phyloP scores from a whole-genome alignment of 2,329 filamentous ascomycete genomes.

The Calonectria montana region DNA sequence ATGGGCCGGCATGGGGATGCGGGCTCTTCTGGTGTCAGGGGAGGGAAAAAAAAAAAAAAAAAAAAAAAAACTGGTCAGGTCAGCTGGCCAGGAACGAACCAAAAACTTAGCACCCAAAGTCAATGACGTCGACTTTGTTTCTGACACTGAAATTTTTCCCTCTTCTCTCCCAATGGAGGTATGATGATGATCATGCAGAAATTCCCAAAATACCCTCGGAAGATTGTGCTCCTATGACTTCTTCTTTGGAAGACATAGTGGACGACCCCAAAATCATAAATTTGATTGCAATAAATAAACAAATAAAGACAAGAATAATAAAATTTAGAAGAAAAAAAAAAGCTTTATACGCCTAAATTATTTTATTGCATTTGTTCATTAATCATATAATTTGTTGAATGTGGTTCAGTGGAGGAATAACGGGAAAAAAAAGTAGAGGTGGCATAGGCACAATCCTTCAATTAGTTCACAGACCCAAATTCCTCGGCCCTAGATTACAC shows the following conservation, averaged over 20 bases:
- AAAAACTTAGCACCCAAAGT: slow-evolving; percentile 9
- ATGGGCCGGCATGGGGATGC: neutral
- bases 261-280: too few relatives aligned
- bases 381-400: too few relatives aligned
- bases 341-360: too few relatives aligned
- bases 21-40: neutral
- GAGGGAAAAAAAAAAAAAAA: neutral
- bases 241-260: too few relatives aligned
- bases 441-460: too few relatives aligned
- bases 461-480: neutral
- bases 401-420: too few relatives aligned
- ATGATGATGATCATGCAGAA: neutral
- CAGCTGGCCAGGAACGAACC: neutral
- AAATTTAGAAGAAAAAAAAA: too few relatives aligned
- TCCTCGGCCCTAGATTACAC: neutral
- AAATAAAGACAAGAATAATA: too few relatives aligned
- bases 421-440: too few relatives aligned
- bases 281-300: too few relatives aligned
- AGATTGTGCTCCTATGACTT: too few relatives aligned
- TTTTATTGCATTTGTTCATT: too few relatives aligned
- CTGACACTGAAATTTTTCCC: slow-evolving; percentile 22
- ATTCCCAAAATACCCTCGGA: neutral
- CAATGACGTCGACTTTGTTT: slow-evolving; percentile 37
- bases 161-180: neutral
- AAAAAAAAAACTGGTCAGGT: neutral